Conservation (phyloP, 805 yeast species). For the Myxozyma melibiosi region DNA sequence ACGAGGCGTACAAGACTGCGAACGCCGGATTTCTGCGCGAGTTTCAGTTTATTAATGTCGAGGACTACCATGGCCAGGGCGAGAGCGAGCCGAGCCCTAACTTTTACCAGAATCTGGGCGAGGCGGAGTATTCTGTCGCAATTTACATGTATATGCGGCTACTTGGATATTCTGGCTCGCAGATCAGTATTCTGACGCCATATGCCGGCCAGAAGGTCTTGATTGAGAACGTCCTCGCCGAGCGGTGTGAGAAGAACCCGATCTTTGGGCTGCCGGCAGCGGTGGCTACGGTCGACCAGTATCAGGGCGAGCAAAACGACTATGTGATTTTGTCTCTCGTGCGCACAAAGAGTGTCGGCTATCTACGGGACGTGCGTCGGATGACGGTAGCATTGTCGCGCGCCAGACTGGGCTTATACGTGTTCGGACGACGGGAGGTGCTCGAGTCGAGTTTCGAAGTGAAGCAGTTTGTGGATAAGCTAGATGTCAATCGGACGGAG, state of each 20-base stretch:
- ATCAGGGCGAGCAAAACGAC: conserved; percentile 40
- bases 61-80: conserved; percentile 39
- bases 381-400: conserved; percentile 40
- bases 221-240: conserved; percentile 47
- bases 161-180: conserved; percentile 47
- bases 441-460: conserved; percentile 25
- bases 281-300: conserved; percentile 39
- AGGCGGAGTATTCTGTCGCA: conserved; percentile 53
- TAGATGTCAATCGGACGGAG: conserved; percentile 9
- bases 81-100: conserved; percentile 40
- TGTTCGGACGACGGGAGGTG: conserved; percentile 37
- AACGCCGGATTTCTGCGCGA: conserved; percentile 46
- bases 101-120: conserved; percentile 47
- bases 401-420: conserved; percentile 44
- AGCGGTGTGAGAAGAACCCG: conserved; percentile 37
- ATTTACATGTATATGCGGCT: conserved; percentile 52
- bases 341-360: conserved; percentile 39
- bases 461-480: conserved; percentile 19
- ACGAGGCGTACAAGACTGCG: conserved; percentile 27
- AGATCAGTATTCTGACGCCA: conserved; percentile 49
- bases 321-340: conserved; percentile 45
- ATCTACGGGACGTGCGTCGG: conserved; percentile 35
- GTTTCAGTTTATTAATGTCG: conserved; percentile 43
- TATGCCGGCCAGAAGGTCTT: conserved; percentile 48
- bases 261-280: conserved; percentile 42